Evolutionary conservation across 2,329 filamentous ascomycete genomes (phyloP), one percentile per base, ranked within the genome.

Genomic region (Tolypocladium album): DNA sequence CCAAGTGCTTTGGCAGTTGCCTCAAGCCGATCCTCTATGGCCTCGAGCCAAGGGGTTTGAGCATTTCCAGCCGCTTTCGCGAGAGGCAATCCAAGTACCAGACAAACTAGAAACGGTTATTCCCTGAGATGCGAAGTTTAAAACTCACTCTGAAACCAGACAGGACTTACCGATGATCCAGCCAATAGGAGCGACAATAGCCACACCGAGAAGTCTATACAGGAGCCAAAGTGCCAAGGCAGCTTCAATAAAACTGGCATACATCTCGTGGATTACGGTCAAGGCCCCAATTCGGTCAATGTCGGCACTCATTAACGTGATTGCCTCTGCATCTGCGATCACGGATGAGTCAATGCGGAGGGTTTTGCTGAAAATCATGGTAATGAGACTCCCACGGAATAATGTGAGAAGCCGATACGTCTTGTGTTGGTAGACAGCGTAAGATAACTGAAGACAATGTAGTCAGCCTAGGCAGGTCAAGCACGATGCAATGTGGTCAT

Each of bases 331-430:
- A 40, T 63, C 59, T 17, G 72, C 70, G 15, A 68, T 65, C 1
- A 66, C 61, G 4, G 66, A 66, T 0, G 68, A 67, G 53, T 67
- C 68, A 17, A 75, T 62, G 3, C 67, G 64, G 2, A 77, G 64
- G 0, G 77, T 78, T 62, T 78, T 78, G 39, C 74, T 71, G 64
- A 79, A 84, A 20, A 85, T 76, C 63, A 82, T 72, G 0, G 77
- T 75, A 12, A 74, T 62, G 11, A 76, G 62, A 6, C 69, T 70
- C 3, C 68, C 72, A 8, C 74, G 71, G 52, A 71, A 65, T 63
- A 74, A 66, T 1, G 71, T 70, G 36, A 72, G 68, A 56, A 67
- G 65, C 39, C 72, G 71, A 60, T 70, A 73, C 1, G 69, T 70
- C 56, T 69, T 67, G 61, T 74, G 72, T 45, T 72, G 68, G 62